These are phyloP conservation scores for Citrus sp. DNA, from an alignment of 345 rosid genomes.

Conservation along the genomic window DNA sequence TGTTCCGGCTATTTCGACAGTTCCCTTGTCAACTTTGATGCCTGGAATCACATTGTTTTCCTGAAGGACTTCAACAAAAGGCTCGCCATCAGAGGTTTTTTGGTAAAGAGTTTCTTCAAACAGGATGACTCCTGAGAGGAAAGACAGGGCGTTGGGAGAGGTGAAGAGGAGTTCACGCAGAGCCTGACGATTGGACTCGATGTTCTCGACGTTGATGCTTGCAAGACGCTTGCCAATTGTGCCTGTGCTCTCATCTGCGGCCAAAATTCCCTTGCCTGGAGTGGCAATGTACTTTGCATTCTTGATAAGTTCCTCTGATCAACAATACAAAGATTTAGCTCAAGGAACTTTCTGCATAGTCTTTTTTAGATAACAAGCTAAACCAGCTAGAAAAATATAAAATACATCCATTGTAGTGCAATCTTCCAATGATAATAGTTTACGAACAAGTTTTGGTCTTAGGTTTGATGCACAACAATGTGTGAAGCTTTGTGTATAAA, in stretches of 20 bases:
- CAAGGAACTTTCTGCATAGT: background rate
- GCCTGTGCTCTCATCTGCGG: slow-evolving; percentile 97
- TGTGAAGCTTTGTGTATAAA: no score
- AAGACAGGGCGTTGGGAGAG: slow-evolving; percentile 57
- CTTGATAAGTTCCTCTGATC: slow-evolving; percentile 82
- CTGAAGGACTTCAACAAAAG: slow-evolving; percentile 78
- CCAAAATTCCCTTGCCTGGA: slow-evolving; percentile 90
- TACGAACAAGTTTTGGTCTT: no score
- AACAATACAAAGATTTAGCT: background rate
- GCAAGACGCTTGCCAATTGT: slow-evolving; percentile 94
- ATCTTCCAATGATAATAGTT: background rate
- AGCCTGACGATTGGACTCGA: slow-evolving; percentile 91
- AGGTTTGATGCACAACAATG: no score
- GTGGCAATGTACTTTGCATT: slow-evolving; percentile 91
- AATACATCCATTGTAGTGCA: background rate
- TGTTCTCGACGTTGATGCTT: slow-evolving; percentile 86
- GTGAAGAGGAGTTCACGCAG: slow-evolving; percentile 95
- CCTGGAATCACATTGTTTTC: slow-evolving; percentile 81
- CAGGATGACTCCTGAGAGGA: slow-evolving; percentile 90
- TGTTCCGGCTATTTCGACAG: slow-evolving; percentile 78
- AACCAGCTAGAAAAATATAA: background rate
- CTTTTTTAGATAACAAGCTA: background rate
- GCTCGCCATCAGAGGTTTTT: slow-evolving; percentile 71
- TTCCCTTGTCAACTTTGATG: slow-evolving; percentile 95
- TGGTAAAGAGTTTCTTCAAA: slow-evolving; percentile 96